A percentile compares a stretch with the other conserved stretches of the same genome.
phyloP scores from a whole-genome alignment of 2,329 filamentous ascomycete genomes.

The Sarocladium oryzae region DNA sequence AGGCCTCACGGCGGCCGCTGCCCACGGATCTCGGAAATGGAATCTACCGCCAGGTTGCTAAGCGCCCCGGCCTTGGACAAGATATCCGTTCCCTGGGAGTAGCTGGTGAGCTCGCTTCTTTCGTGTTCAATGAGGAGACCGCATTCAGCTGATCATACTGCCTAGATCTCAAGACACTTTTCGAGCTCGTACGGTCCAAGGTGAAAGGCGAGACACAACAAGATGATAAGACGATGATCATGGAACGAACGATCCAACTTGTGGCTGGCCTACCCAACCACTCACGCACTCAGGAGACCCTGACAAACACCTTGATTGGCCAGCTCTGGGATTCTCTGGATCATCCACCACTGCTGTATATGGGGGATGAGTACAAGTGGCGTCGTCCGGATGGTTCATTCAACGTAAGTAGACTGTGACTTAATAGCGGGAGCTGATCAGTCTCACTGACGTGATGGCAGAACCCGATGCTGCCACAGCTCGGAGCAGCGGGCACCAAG shows the following conservation, averaged over 20 bases:
- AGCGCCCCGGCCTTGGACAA: conserved; percentile 43
- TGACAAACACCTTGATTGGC: conserved; percentile 63
- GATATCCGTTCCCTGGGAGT: conserved; percentile 52
- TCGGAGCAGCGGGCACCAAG: conserved; percentile 60
- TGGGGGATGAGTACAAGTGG: conserved; percentile 58
- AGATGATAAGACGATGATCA: conserved; percentile 72
- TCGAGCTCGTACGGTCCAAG: conserved; percentile 54
- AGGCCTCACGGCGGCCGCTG: conserved; percentile 52
- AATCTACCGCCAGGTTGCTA: conserved; percentile 44
- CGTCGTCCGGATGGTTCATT: conserved; percentile 63
- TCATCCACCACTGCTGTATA: conserved; percentile 63
- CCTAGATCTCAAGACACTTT: conserved; percentile 56
- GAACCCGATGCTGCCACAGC: conserved; percentile 58
- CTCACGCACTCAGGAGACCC: conserved; percentile 53
- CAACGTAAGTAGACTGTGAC: conserved; percentile 39
- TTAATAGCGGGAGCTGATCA: too few relatives aligned
- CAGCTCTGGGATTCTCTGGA: conserved; percentile 66
- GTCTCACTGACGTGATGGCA: conserved; percentile 18
- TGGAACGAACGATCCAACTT: conserved; percentile 67
- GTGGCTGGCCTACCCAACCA: conserved; percentile 57
- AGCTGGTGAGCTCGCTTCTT: conserved; percentile 28
- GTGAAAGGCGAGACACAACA: conserved; percentile 54
- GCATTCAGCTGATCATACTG: too few relatives aligned
- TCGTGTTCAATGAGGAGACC: too few relatives aligned
- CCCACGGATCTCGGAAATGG: conserved; percentile 58